Evolutionary conservation across 495 filamentous ascomycete genomes (phyloP).

Genomic region (Aspergillus mulundensis): DNA sequence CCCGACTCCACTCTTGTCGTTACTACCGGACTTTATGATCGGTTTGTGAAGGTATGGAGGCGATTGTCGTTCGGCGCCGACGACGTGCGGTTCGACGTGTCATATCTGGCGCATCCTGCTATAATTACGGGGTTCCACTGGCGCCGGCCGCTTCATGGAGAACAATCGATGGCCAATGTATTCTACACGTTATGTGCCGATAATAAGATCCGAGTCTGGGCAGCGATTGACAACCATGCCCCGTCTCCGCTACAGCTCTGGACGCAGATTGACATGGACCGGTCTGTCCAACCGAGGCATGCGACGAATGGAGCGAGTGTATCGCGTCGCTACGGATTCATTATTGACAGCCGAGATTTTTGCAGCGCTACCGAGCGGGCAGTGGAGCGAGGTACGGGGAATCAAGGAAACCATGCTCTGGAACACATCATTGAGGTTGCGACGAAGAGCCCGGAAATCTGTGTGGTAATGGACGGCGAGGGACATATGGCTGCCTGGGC

Average conservation of each 20-base stretch:
- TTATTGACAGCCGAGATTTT: constrained; percentile 82
- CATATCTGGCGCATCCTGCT: constrained; percentile 80
- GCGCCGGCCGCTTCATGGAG: constrained; percentile 69
- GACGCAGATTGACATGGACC: constrained; percentile 73
- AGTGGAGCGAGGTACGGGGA: constrained; percentile 55
- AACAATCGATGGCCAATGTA: constrained; percentile 79
- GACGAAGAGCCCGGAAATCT: constrained; percentile 81
- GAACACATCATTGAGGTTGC: constrained; percentile 85
- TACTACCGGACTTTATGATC: constrained; percentile 73
- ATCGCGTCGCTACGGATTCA: constrained; percentile 66
- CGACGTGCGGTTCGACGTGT: constrained; percentile 83
- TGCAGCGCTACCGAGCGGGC: constrained; percentile 70
- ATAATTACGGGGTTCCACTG: constrained; percentile 80
- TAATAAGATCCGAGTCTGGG: constrained; percentile 78
- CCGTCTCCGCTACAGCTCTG: constrained; percentile 71
- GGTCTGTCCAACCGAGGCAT: constrained; percentile 63
- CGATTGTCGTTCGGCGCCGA: constrained; percentile 78
- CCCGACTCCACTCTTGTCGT: constrained; percentile 83
- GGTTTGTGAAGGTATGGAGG: constrained; percentile 89
- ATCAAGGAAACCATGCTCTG: constrained; percentile 64
- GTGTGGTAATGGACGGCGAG: constrained; percentile 75
- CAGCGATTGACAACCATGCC: constrained; percentile 67
- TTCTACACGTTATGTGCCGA: constrained; percentile 94
- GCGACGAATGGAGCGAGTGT: constrained; percentile 28
- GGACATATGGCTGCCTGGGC: constrained; percentile 95